Evolutionary conservation across 169 alveolate species (phyloP).

Genomic region (Cryptosporidium ubiquitum): DNA sequence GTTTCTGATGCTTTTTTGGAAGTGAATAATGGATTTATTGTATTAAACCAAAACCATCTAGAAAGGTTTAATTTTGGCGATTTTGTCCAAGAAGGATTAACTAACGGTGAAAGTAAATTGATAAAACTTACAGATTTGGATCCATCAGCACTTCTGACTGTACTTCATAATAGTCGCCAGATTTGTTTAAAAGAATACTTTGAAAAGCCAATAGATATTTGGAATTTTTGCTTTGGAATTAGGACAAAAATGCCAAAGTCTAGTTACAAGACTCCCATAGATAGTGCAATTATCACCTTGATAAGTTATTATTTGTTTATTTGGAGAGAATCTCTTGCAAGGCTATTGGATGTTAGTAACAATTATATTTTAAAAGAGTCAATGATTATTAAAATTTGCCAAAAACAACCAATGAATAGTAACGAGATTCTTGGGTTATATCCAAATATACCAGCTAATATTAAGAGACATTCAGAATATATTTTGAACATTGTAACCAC

Average conservation of each 20-base stretch:
- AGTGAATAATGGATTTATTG: not conserved
- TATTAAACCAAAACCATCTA: not conserved
- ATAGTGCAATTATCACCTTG: constrained; percentile 10
- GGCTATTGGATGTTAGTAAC: constrained; percentile 28
- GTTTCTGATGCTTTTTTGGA: constrained; percentile 41
- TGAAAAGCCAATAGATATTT: constrained; percentile 47
- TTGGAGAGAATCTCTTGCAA: constrained; percentile 60
- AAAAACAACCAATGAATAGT: constrained; percentile 43
- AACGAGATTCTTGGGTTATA: constrained; percentile 3
- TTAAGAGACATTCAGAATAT: constrained; percentile 40
- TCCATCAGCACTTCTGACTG: constrained; percentile 58
- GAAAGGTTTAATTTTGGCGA: not conserved
- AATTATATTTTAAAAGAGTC: constrained; percentile 54
- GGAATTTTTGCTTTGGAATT: constrained; percentile 11
- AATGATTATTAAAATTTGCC: not conserved
- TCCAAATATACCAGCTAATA: constrained; percentile 19
- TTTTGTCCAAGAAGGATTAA: not conserved
- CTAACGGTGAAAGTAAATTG: not conserved
- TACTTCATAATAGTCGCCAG: constrained; percentile 49
- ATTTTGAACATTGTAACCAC: constrained; percentile 2
- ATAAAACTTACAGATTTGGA: not conserved
- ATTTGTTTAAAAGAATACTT: constrained; percentile 28
- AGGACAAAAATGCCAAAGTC: constrained; percentile 6
- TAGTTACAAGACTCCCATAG: constrained; percentile 9
- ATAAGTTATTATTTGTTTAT: constrained; percentile 7